Percentiles rank a stretch among this genome's conserved stretches.
Evolutionary conservation across 129 eudicot species (phyloP).

Genomic region (Flaveria bidentis): DNA sequence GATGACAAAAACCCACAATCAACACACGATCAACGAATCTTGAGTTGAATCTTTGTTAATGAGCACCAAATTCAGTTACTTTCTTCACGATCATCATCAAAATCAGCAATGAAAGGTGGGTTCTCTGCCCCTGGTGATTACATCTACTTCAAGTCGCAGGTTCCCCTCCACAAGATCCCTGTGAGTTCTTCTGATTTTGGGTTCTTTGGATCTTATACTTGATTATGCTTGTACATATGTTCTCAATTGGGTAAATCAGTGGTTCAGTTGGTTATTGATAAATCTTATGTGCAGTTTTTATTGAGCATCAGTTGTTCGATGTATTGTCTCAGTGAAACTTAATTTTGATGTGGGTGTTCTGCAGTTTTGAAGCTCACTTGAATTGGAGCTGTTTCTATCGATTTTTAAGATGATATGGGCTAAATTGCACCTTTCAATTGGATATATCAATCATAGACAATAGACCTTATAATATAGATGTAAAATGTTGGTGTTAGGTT

Average conservation of each 20-base stretch:
- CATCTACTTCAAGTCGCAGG: slow-evolving; percentile 98
- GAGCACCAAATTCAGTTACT: slow-evolving; percentile 16
- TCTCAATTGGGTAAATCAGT: neutral
- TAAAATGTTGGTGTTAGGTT: slow-evolving; percentile 26
- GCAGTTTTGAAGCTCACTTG: slow-evolving; percentile 6
- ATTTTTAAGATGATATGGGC: neutral
- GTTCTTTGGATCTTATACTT: slow-evolving; percentile 8
- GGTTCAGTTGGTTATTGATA: slow-evolving; percentile 1
- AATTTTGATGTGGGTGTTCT: neutral
- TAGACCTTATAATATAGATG: neutral
- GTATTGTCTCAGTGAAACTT: slow-evolving; percentile 16
- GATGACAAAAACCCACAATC: slow-evolving; percentile 6
- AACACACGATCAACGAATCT: slow-evolving; percentile 17
- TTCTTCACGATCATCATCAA: slow-evolving; percentile 13
- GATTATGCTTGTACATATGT: neutral
- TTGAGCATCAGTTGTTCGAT: slow-evolving; percentile 11
- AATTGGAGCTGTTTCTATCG: neutral
- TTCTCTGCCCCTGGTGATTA: slow-evolving; percentile 95
- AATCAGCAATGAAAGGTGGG: slow-evolving; percentile 66
- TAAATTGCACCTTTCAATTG: neutral
- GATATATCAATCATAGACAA: neutral
- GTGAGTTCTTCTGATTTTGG: slow-evolving; percentile 39
- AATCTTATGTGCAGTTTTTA: slow-evolving; percentile 19
- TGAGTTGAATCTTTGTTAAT: slow-evolving; percentile 17
- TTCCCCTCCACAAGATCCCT: slow-evolving; percentile 99